A percentile compares a stretch with the other conserved stretches of the same genome.
Conservation (phyloP, 2,329 filamentous ascomycete genomes). For the Colletotrichum falcatum region DNA sequence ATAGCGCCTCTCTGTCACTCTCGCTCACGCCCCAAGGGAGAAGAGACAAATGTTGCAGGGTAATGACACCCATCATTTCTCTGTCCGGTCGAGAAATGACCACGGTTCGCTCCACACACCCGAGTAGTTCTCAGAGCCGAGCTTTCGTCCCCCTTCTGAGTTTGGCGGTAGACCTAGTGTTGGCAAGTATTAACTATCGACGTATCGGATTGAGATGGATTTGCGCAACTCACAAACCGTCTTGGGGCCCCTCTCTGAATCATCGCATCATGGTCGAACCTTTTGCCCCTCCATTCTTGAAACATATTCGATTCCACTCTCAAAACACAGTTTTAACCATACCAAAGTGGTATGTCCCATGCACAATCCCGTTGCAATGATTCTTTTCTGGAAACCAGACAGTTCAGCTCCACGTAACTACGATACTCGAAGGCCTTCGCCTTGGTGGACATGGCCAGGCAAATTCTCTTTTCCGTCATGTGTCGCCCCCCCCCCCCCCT, state of each 20-base stretch:
- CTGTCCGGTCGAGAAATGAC: not conserved
- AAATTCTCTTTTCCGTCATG: conserved; percentile 17
- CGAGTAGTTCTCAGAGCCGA: not conserved
- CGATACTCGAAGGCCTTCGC: no score
- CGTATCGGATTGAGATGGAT: conserved; percentile 3
- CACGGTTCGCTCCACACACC: not conserved
- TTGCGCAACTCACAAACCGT: not conserved
- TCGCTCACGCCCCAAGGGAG: not conserved
- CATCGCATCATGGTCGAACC: conserved; percentile 37
- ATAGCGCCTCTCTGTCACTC: not conserved
- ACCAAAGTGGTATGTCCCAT: not conserved
- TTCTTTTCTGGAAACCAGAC: no score
- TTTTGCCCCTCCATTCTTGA: conserved; percentile 22
- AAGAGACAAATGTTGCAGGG: not conserved
- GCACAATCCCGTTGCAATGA: not conserved
- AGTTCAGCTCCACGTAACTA: not conserved
- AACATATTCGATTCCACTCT: conserved; percentile 29
- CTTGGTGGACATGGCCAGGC: conserved; percentile 13
- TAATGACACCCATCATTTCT: conserved; percentile 1
- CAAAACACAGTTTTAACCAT: conserved; percentile 26
- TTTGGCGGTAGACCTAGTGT: not conserved
- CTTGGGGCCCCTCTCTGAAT: conserved; percentile 29
- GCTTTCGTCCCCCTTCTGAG: not conserved
- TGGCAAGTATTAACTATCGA: not conserved
- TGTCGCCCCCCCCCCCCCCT: conserved; percentile 23